These are phyloP conservation scores for Penicillium salamii DNA, from an alignment of 495 filamentous ascomycete genomes.

Conservation along the genomic window DNA sequence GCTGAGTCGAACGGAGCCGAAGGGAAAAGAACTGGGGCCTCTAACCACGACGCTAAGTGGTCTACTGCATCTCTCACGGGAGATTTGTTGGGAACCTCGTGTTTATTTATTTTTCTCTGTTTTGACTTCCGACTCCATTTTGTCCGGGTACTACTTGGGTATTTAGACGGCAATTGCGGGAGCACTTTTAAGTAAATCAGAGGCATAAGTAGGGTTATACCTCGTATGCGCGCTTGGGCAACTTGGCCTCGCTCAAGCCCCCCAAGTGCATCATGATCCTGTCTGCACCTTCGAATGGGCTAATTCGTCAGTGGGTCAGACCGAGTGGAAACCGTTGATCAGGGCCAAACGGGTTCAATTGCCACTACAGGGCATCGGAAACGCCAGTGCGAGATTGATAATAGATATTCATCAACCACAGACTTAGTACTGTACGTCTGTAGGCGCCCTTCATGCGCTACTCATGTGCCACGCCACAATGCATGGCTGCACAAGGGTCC, in stretches of 20 bases:
- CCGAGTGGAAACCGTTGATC: not conserved
- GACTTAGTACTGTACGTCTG: too few species aligned
- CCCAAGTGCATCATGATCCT: conserved; percentile 1
- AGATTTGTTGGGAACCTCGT: conserved; percentile 6
- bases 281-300: not conserved
- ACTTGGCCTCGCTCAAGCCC: not conserved
- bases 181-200: too few species aligned
- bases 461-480: too few species aligned
- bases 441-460: too few species aligned
- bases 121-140: too few species aligned
- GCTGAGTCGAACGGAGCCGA: conserved; percentile 28
- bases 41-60: conserved; percentile 6
- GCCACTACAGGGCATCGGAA: not conserved
- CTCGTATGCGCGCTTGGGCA: too few species aligned
- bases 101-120: not conserved
- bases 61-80: not conserved
- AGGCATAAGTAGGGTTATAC: too few species aligned
- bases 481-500: not conserved
- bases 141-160: too few species aligned
- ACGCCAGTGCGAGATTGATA: conserved; percentile 17
- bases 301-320: not conserved
- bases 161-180: conserved; percentile 24
- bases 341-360: not conserved
- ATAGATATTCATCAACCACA: conserved; percentile 6
- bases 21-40: conserved; percentile 24